Evolutionary conservation across 768 basidiomycete species (phyloP), one percentile per base, ranked within the genome.

Genomic region (Suillus cothurnatus): DNA sequence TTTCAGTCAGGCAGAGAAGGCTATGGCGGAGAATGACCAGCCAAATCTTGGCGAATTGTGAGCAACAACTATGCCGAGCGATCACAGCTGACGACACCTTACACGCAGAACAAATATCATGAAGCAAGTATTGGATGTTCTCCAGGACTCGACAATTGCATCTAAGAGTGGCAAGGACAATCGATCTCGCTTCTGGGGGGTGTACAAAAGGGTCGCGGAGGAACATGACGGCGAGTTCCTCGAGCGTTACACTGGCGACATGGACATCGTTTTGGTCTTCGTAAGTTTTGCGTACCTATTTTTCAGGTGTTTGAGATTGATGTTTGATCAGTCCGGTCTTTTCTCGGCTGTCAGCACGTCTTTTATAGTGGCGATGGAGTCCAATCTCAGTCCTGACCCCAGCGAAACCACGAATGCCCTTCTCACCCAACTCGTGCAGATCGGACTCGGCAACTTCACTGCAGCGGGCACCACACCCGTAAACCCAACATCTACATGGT

Each of bases 211-310:
- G 28, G 64, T 68, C 43, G 69, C 70, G 6, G 61, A 63, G 21
- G 63, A 65, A 57, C 67, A 69, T 34, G 67, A 72, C 60, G 39
- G 31, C 32, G 66, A 70, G 36, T 65, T 70, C 21, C 36, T 70
- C 2, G 67, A 72, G 7, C 62, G 65, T 26, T 70, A 65, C 52
- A 67, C 60, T 9, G 58, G 66, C 31, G 66, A 67, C 38, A 63
- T 72, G 50, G 68, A 72, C 61, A 66, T 69, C 6, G 59, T 71
- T 7, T 53, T 73, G 6, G 61, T 73, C 56, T 73, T 73, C 55
- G 72, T 73, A 57, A 17, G 72, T 61, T 15, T 19, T 14, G 26
- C 6, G 3, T 17, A 6, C 14, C 4, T 26, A 28, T 50, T 6
- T 17, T 28, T n/a, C 6, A 50, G 6, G 7, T 36, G 9, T 59